Base-by-base conservation (phyloP, 148 eudicot species). In the Mesembryanthemum crystallinum region DNA sequence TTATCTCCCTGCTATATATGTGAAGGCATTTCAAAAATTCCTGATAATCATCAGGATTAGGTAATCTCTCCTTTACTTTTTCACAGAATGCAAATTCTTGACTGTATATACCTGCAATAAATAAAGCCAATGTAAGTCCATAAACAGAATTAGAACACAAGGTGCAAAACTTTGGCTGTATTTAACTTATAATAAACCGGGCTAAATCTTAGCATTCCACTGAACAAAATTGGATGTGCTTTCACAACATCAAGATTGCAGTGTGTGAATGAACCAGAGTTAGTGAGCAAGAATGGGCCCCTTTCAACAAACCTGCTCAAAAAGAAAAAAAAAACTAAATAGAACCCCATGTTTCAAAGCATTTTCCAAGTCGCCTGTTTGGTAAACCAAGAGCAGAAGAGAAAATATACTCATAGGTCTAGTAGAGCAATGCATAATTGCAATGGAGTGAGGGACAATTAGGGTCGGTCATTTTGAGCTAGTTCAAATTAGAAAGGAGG, bases 21-120 rank as follows among this genome's bases (percentile, higher is more conserved):
- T 92, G 91, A 82, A 96, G 97, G 84, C 93, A 92, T 83, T 89
- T 96, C 84, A 96, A 84, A 80, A 96, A 96, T 78, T 91, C 92
- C 76, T 92, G 99, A 83, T 96, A 96, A 91, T 91, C 94, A 81
- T 85, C 97, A 71, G 76, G 72, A 84, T 77, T 91, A 24, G 80
- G 83, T 75, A 96, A 71, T 76, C 89, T 84, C 77, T 92, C 97
- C 85, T 91, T 96, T 59, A 96, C 99, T 83, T 91, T 96, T 70
- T 91, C 96, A 82, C 96, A 92, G 79, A 95, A 95, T 75, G 79
- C 79, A 76, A 92, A 87, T 79, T 92, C 99, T 69, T 80, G 92
- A 81, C 80, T 88, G 87, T 91, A 92, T 74, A 83, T 80, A 78
- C 82, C 99, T 96, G 83, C 69, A 83, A 65, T 23, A 79, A 35